Evolutionary conservation across 2,329 filamentous ascomycete genomes (phyloP).

Genomic region (Graphilbum fragrans): DNA sequence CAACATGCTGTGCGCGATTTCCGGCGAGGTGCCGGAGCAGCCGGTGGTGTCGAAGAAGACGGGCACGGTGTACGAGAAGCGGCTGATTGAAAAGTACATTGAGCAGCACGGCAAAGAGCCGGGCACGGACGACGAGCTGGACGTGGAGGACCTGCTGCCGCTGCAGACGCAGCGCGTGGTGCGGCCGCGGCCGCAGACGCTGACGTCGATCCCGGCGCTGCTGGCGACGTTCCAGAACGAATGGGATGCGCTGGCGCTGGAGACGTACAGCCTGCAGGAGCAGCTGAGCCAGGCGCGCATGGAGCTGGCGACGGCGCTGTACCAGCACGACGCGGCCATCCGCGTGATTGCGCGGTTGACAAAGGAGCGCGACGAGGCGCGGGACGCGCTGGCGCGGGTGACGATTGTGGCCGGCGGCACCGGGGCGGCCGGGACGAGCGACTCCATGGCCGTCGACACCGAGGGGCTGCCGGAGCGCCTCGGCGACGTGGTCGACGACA

Average conservation of each 20-base stretch:
- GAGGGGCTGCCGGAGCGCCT: conserved; percentile 64
- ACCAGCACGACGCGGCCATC: conserved; percentile 95
- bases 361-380: conserved; percentile 85
- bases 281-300: conserved; percentile 82
- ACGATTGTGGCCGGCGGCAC: conserved; percentile 46
- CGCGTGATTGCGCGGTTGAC: conserved; percentile 84
- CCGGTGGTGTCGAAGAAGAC: conserved; percentile 84
- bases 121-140: conserved; percentile 73
- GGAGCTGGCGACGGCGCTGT: conserved; percentile 85
- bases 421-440: conserved; percentile 25
- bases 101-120: conserved; percentile 87
- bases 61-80: conserved; percentile 90
- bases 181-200: conserved; percentile 77
- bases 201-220: conserved; percentile 92
- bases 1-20: conserved; percentile 43
- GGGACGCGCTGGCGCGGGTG: conserved; percentile 77
- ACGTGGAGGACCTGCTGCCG: conserved; percentile 73
- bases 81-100: conserved; percentile 90
- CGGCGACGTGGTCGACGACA: conserved; percentile 61
- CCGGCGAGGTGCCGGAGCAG: conserved; percentile 88
- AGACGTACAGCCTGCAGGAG: conserved; percentile 83
- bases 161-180: conserved; percentile 76
- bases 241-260: conserved; percentile 88
- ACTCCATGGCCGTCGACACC: conserved; percentile 87
- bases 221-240: conserved; percentile 95